Evolutionary conservation across 768 basidiomycete genomes (phyloP).

Genomic region (Chlorophyllum brunneum): DNA sequence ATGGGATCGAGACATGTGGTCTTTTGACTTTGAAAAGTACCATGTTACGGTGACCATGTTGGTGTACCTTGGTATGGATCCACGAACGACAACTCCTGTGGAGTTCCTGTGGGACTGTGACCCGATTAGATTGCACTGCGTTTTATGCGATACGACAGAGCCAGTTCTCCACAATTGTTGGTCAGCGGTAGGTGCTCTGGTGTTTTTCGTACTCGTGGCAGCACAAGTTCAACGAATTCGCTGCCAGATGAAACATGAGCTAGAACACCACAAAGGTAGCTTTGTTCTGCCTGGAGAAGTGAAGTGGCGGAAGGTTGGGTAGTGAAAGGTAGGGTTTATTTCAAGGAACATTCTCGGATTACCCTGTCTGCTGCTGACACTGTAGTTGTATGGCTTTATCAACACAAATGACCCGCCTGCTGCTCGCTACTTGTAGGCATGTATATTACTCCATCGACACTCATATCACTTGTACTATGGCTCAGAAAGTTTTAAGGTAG

Average conservation of each 20-base stretch:
- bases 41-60: background rate
- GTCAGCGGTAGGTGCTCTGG: background rate
- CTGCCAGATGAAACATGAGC: background rate
- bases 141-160: background rate
- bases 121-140: background rate
- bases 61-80: background rate
- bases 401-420: too few relatives aligned
- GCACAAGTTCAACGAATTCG: background rate
- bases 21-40: background rate
- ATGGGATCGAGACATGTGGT: background rate
- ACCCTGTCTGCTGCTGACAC: background rate
- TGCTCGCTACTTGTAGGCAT: too few relatives aligned
- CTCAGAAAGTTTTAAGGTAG: too few relatives aligned
- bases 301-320: background rate
- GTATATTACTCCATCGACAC: too few relatives aligned
- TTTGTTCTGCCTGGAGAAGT: background rate
- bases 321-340: background rate
- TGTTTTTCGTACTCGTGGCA: background rate
- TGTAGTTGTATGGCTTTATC: too few relatives aligned
- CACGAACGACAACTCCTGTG: background rate
- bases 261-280: background rate
- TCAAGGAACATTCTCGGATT: background rate
- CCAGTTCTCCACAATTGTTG: background rate
- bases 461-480: too few relatives aligned
- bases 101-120: background rate